Percentiles rank a stretch among this genome's conserved stretches.
Evolutionary conservation across 768 basidiomycete species (phyloP).

Genomic region (Podaxis sp.): DNA sequence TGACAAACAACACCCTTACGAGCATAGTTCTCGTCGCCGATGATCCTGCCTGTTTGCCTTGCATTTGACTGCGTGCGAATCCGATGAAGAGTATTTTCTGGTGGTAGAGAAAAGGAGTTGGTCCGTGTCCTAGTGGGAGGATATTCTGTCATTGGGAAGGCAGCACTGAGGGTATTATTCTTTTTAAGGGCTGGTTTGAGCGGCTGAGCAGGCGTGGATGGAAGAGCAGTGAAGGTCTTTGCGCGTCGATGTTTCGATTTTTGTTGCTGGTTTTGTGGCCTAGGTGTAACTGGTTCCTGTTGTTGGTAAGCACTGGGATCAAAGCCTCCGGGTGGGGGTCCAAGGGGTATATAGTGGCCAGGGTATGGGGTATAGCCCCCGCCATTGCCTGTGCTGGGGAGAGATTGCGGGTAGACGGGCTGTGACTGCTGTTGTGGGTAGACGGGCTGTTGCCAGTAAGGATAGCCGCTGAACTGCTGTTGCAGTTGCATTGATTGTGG

Average conservation of each 20-base stretch:
- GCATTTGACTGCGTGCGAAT: conserved; percentile 18
- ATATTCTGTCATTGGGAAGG: conserved; percentile 11
- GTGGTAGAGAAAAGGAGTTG: conserved; percentile 15
- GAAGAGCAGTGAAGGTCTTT: conserved; percentile 9
- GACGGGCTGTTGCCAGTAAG: conserved; percentile 45
- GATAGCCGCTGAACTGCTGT: conserved; percentile 40
- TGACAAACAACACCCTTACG: conserved; percentile 1
- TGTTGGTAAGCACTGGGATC: conserved; percentile 30
- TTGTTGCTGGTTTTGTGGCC: neutral
- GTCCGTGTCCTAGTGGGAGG: conserved; percentile 11
- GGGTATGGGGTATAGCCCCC: conserved; percentile 14
- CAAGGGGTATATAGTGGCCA: conserved; percentile 13
- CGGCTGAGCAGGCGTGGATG: conserved; percentile 12
- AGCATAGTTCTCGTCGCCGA: conserved; percentile 7
- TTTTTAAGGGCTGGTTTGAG: conserved; percentile 19
- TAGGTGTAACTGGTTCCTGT: conserved; percentile 4
- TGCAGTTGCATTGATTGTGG: conserved; percentile 32
- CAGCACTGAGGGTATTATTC: conserved; percentile 2
- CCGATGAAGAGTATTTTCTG: conserved; percentile 14
- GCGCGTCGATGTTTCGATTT: conserved; percentile 14
- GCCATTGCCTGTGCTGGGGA: conserved; percentile 18
- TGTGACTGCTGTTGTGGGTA: conserved; percentile 39
- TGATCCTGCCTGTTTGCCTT: conserved; percentile 5
- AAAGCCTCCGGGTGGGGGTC: conserved; percentile 24
- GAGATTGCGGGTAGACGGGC: conserved; percentile 30